Conservation (phyloP, 768 basidiomycete species). For the Boletus insuetus region DNA sequence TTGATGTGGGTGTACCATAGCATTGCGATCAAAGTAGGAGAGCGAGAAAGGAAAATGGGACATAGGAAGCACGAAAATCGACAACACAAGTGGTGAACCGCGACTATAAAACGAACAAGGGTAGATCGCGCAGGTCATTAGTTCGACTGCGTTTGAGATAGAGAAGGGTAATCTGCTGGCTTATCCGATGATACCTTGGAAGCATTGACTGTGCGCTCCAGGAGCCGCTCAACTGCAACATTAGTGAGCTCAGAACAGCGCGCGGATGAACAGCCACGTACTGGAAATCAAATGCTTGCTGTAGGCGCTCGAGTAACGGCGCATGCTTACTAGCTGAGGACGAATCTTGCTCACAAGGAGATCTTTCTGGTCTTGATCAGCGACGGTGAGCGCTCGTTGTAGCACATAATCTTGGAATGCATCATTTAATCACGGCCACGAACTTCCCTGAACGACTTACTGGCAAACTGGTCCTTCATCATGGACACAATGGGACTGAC, state of each 20-base stretch:
- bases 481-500: conserved; percentile 62
- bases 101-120: conserved; percentile 8
- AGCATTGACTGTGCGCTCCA: conserved; percentile 47
- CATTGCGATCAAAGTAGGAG: conserved; percentile 31
- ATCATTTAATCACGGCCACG: conserved; percentile 2
- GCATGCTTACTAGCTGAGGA: conserved; percentile 68
- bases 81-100: conserved; percentile 6
- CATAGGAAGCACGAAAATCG: not conserved
- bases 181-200: conserved; percentile 27
- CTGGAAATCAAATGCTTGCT: conserved; percentile 81
- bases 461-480: conserved; percentile 89
- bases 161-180: conserved; percentile 29
- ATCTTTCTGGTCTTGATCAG: conserved; percentile 71
- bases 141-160: conserved; percentile 25
- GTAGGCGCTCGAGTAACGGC: conserved; percentile 67
- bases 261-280: conserved; percentile 36
- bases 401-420: conserved; percentile 71
- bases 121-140: conserved; percentile 9
- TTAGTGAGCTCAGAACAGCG: conserved; percentile 8
- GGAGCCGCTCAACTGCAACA: conserved; percentile 61
- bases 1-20: conserved; percentile 37
- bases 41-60: conserved; percentile 7
- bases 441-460: conserved; percentile 44
- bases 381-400: conserved; percentile 69
- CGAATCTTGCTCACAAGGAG: conserved; percentile 58